Conservation (phyloP, 2,329 filamentous ascomycete species). For the Aspergillus chevalieri region DNA sequence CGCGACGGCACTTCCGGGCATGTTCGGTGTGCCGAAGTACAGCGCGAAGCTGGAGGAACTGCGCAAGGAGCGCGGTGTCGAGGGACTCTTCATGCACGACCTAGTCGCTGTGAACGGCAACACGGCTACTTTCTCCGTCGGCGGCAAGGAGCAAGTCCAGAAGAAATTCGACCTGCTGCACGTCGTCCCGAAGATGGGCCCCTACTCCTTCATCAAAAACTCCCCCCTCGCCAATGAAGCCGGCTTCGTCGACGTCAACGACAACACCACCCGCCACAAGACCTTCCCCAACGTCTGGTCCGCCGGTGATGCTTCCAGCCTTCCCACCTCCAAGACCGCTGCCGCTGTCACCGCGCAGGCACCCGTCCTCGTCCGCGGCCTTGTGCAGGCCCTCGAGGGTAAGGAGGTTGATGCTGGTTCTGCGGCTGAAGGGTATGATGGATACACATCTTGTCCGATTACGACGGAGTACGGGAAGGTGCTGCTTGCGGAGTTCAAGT, state of each 20-base stretch:
- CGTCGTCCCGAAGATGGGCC: constrained; percentile 54
- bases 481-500: constrained; percentile 60
- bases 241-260: constrained; percentile 55
- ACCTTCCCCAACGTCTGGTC: constrained; percentile 56
- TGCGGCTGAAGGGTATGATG: constrained; percentile 41
- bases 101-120: constrained; percentile 50
- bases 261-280: constrained; percentile 48
- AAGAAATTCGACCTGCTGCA: constrained; percentile 52
- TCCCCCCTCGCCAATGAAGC: constrained; percentile 50
- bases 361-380: constrained; percentile 47
- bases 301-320: constrained; percentile 52
- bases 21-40: constrained; percentile 60
- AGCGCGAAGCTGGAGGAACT: constrained; percentile 49
- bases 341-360: constrained; percentile 50
- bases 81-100: constrained; percentile 55
- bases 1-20: constrained; percentile 50
- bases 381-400: constrained; percentile 43
- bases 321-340: constrained; percentile 54
- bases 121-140: constrained; percentile 46
- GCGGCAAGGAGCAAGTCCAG: constrained; percentile 41
- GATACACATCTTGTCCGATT: constrained; percentile 53
- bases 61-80: constrained; percentile 50
- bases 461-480: constrained; percentile 56
- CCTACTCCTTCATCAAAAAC: constrained; percentile 50
- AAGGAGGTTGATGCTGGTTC: constrained; percentile 30